Conservation (phyloP, 1,284 basidiomycete genomes). For the Malassezia japonica region DNA sequence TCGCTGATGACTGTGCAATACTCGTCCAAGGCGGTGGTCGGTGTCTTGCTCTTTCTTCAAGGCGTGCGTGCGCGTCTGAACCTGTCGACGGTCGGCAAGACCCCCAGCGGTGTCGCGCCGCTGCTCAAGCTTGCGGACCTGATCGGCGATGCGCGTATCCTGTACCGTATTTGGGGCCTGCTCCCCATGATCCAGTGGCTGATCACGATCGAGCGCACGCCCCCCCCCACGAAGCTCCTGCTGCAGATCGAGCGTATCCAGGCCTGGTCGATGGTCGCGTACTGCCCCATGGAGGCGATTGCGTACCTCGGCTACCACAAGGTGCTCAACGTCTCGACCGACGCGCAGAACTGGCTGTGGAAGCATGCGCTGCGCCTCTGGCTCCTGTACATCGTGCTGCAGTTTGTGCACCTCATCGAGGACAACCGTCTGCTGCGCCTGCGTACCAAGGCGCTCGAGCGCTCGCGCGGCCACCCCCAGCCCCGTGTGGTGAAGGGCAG, state of each 20-base stretch:
- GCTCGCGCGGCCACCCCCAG: slow-evolving; percentile 37
- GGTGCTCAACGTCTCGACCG: slow-evolving; percentile 30
- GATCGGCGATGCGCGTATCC: slow-evolving; percentile 35
- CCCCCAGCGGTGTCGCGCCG: slow-evolving; percentile 21
- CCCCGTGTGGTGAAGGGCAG: slow-evolving; percentile 20
- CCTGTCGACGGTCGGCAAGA: slow-evolving; percentile 21
- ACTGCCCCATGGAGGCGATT: slow-evolving; percentile 45
- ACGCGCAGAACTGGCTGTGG: slow-evolving; percentile 33
- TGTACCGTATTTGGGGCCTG: slow-evolving; percentile 47
- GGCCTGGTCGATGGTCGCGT: slow-evolving; percentile 45
- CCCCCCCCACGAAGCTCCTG: slow-evolving; percentile 36
- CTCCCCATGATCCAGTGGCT: slow-evolving; percentile 47
- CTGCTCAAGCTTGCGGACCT: slow-evolving; percentile 28
- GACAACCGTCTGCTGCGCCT: slow-evolving; percentile 44
- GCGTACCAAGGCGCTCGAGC: slow-evolving; percentile 39
- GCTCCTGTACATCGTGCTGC: slow-evolving; percentile 44
- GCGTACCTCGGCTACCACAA: slow-evolving; percentile 43
- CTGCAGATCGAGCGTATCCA: slow-evolving; percentile 46
- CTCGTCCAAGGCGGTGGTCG: slow-evolving; percentile 35
- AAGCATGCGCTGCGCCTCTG: slow-evolving; percentile 36
- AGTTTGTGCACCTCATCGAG: slow-evolving; percentile 44
- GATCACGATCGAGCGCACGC: slow-evolving; percentile 35
- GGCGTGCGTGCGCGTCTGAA: slow-evolving; percentile 30
- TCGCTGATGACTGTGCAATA: slow-evolving; percentile 45
- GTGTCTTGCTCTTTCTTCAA: slow-evolving; percentile 35